Evolutionary conservation across 768 basidiomycete genomes (phyloP), one percentile per base, ranked within the genome.

Genomic region (Tricholomella constricta): DNA sequence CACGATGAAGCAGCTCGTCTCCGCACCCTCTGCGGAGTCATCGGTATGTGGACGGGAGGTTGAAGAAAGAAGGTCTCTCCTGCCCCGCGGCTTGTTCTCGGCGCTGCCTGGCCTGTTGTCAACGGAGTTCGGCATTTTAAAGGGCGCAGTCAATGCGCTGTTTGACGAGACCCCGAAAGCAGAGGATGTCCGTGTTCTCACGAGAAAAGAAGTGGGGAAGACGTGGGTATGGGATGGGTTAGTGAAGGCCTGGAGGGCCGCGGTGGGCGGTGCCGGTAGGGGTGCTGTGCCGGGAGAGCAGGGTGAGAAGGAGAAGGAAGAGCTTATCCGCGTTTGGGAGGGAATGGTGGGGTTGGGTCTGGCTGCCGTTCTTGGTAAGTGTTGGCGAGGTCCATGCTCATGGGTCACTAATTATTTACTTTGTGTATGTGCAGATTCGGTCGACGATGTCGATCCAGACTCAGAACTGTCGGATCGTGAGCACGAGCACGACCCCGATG

Each of bases 151-250:
- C 11, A 73, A 76, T 54, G 70, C 78, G 2, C 68, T 88, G 19
- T 72, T 84, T 45, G 79, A 80, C 6, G 74, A 83, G 57, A 80
- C 81, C 35, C 78, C 82, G 0, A 72, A 73, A 27, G 53, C 83
- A 15, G 68, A 72, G 14, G 85, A 87, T 56, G 69, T 90, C 27
- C 73, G 83, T 19, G 66, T 76, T n/a, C 68, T 91, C 54, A 81
- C 76, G 6, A 67, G 72, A 34, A 79, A 83, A 11, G 87, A 91
- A 60, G 62, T 90, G 49, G 72, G 75, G 6, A 83, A 79, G 72
- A 73, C 84, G 38, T 59, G 60, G 60, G 53, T 63, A 20, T 63
- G 62, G 62, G 62, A 63, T 38, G 62, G 60, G 1, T 10, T 59
- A 22, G 53, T 63, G 10, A 55, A 29, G 29, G 54, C 54, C 14